Evolutionary conservation across 2,329 filamentous ascomycete genomes (phyloP), one percentile per base, ranked within the genome.

Genomic region (Pseudofabraea citricarpa): DNA sequence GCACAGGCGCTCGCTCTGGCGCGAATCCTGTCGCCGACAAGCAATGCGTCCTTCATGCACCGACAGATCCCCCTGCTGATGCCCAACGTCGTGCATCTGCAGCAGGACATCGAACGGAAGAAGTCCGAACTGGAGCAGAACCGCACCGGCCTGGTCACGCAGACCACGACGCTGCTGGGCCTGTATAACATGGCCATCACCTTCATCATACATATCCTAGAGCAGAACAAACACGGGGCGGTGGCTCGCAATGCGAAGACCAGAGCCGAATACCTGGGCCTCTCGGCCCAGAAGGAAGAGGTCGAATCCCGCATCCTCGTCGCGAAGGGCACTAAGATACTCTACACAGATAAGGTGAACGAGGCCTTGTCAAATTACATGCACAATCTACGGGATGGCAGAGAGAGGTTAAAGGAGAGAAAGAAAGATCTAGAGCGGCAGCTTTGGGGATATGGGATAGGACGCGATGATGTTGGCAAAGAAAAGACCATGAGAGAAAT

Each of bases 31-130:
- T 68, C 74, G 10, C 69, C 62, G 6, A 67, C 64, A 4, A 76
- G 72, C 2, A 65, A 63, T 5, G 52, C 72, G 4, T 74, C 74
- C 23, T 69, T 77, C 53, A 64, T 81, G n/a, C 79, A 82, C 63
- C 76, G 79, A 16, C 61, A 68, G 19, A 72, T 83, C 39, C 66
- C 76, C 1, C 62, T 67, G 15, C 64, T 84, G 2, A 63, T 72
- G 0, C 49, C 60, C 1, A 61, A 67, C 19, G 59, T 71, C 15
- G 49, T 60, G 4, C 45, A 62, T 2, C 67, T 78, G 1, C 57
- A 55, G 26, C 2, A 26, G 3, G 26, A 36, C 2, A 46, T 76
- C 3, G 67, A 68, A 2, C 69, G 67, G 2, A 64, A 67, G 18
- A 73, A 71, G 23, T 32, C 55, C 15, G 62, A 71, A 43, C 58